Evolutionary conservation across 306 rosid species (phyloP), one percentile per base, ranked within the genome.

Genomic region (Phaseolus lunatus): DNA sequence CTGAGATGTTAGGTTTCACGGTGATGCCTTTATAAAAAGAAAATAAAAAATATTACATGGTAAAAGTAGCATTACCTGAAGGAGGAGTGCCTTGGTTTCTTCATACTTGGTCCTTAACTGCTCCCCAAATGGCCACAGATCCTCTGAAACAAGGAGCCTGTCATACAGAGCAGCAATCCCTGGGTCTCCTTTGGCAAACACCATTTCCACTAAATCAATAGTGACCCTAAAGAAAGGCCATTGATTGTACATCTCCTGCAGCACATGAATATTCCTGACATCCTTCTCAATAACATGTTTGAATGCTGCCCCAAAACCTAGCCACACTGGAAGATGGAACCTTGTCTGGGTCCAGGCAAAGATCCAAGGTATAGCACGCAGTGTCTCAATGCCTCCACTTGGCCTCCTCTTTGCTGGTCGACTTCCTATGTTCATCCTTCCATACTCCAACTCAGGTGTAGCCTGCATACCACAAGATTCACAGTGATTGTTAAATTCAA

Each of bases 191-290:
- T 93, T 93, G 82, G 98, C 97, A 19, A 93, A 93, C 89, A 93
- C 98, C 98, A 93, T 93, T 78, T 93, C 98, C 3, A 93, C 96
- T 81, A 93, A 84, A 85, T 93, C 98, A 59, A 93, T 77, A 73
- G 97, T 93, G 87, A 93, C 98, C 80, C 98, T 84, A 37, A 93
- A 93, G 91, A 93, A 93, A 18, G 98, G 98, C 98, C 98, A 93
- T 45, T 62, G 82, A 18, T 88, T 91, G 84, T 93, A 93, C 98
- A 93, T 93, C 70, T 87, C 92, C 73, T 84, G 97, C 57, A 91
- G 83, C 94, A 89, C 84, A 1, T 88, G 80, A 41, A 94, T 91
- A 64, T 90, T 94, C 65, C 82, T 88, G 7, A 77, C 68, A 77
- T 94, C 93, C 73, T 90, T 91, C 44, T 68, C 49, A 71, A 94